phyloP scores from a whole-genome alignment of 2,329 filamentous ascomycete genomes.

The Botrytis medusae region DNA sequence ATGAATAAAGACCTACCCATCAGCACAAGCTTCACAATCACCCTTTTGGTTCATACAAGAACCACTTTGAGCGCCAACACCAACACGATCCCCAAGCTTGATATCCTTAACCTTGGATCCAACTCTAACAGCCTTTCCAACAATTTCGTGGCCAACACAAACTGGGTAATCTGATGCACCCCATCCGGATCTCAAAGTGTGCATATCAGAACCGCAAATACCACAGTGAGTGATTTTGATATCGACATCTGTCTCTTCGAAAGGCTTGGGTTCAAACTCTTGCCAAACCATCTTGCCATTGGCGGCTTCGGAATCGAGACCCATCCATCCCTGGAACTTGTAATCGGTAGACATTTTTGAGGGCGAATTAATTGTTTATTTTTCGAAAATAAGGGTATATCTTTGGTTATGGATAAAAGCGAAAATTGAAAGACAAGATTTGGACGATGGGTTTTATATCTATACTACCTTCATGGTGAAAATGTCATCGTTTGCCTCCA shows the following conservation, averaged over 20 bases:
- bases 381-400: neutral
- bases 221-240: slow-evolving; percentile 51
- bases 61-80: slow-evolving; percentile 51
- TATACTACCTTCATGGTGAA: neutral
- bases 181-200: slow-evolving; percentile 36
- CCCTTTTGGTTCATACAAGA: slow-evolving; percentile 43
- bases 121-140: slow-evolving; percentile 49
- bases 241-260: slow-evolving; percentile 50
- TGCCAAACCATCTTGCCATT: slow-evolving; percentile 37
- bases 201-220: slow-evolving; percentile 45
- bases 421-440: no score
- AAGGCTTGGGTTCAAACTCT: slow-evolving; percentile 46
- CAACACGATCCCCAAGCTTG: slow-evolving; percentile 52
- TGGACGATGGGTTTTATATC: neutral
- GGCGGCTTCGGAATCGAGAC: slow-evolving; percentile 31
- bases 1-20: slow-evolving; percentile 33
- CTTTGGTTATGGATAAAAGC: neutral
- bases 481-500: slow-evolving; percentile 1
- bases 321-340: slow-evolving; percentile 34
- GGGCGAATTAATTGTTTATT: neutral
- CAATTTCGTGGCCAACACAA: slow-evolving; percentile 52
- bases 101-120: slow-evolving; percentile 59
- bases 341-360: slow-evolving; percentile 17
- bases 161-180: slow-evolving; percentile 39
- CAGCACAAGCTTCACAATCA: slow-evolving; percentile 52